Percentiles rank a stretch among this genome's conserved stretches.
These are phyloP conservation scores for Eutrema yunnanense DNA, from an alignment of 345 rosid species.

Conservation along the genomic window DNA sequence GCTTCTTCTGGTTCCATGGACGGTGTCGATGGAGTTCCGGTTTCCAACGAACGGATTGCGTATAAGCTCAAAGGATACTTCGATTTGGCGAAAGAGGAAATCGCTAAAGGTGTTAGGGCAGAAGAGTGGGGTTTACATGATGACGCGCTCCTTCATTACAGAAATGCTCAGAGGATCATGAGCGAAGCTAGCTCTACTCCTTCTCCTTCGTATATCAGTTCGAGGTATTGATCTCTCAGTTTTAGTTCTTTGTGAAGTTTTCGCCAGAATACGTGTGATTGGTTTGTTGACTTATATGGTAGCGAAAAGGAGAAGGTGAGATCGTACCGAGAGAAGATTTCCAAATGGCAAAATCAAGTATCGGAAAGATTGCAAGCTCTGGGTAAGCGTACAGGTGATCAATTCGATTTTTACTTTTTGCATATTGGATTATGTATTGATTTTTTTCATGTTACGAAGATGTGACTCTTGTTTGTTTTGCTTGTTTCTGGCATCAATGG, in stretches of 20 bases:
- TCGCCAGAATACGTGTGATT: neutral
- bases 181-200: constrained; percentile 61
- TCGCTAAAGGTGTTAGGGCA: constrained; percentile 68
- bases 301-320: constrained; percentile 85
- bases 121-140: constrained; percentile 90
- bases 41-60: constrained; percentile 71
- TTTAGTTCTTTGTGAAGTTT: neutral
- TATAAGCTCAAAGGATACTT: constrained; percentile 87
- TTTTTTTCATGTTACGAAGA: neutral
- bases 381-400: constrained; percentile 53
- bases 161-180: constrained; percentile 69
- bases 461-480: neutral
- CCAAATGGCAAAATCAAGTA: constrained; percentile 86
- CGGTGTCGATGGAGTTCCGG: constrained; percentile 32
- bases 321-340: constrained; percentile 76
- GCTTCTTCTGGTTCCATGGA: constrained; percentile 37
- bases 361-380: constrained; percentile 75
- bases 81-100: constrained; percentile 82
- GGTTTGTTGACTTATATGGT: neutral
- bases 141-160: constrained; percentile 71
- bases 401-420: neutral
- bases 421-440: neutral
- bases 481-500: constrained; percentile 13
- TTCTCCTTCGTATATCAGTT: constrained; percentile 65
- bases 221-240: constrained; percentile 34